These are phyloP conservation scores for Pseudonectria foliicola DNA, from an alignment of 2,329 filamentous ascomycete genomes.

Conservation along the genomic window DNA sequence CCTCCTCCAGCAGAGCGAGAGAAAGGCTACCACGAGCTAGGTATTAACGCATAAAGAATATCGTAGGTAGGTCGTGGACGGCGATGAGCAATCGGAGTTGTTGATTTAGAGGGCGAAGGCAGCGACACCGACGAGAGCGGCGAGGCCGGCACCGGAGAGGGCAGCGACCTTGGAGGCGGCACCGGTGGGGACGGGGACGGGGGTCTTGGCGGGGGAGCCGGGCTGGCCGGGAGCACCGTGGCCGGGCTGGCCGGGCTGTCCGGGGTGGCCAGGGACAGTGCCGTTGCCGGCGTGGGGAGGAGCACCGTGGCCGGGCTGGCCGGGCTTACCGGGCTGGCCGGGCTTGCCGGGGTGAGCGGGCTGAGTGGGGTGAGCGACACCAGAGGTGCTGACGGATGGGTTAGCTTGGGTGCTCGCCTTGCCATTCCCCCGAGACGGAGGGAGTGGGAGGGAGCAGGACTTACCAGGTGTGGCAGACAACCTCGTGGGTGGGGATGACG, in stretches of 20 bases:
- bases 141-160: constrained; percentile 52
- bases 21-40: constrained; percentile 31
- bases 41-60: constrained; percentile 35
- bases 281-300: constrained; percentile 30
- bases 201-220: constrained; percentile 23
- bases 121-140: constrained; percentile 52
- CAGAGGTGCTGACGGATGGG: too few species aligned
- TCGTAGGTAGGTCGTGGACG: constrained; percentile 33
- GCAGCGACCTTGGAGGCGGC: constrained; percentile 50
- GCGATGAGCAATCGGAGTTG: constrained; percentile 25
- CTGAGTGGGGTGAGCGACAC: constrained; percentile 10
- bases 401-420: too few species aligned
- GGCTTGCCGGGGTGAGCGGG: constrained; percentile 10
- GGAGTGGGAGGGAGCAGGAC: too few species aligned
- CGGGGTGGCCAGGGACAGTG: constrained; percentile 13
- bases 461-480: constrained; percentile 50
- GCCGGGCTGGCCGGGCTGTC: constrained; percentile 14
- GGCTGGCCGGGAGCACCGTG: constrained; percentile 23
- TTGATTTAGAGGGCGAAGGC: constrained; percentile 52
- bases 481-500: constrained; percentile 43
- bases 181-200: constrained; percentile 36
- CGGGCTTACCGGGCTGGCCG: constrained; percentile 2
- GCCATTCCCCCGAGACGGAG: too few species aligned
- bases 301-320: constrained; percentile 16
- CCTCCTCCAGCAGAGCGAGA: constrained; percentile 32